Evolutionary conservation across 208 protist genomes (phyloP).

Genomic region (Leishmania martiniquensis): DNA sequence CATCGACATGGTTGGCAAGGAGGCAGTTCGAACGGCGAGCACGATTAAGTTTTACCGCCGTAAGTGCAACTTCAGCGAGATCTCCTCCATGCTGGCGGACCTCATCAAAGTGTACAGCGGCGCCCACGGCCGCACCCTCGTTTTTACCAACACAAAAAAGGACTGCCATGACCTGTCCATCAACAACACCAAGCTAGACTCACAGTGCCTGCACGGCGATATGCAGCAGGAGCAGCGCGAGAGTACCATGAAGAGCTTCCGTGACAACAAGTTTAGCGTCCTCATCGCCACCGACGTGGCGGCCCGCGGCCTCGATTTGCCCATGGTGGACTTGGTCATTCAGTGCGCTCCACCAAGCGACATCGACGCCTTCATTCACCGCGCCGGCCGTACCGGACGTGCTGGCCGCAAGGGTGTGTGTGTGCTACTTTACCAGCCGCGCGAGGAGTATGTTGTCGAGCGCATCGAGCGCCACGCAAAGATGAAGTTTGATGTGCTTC

Average conservation of each 20-base stretch:
- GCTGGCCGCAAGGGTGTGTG: conserved; percentile 92
- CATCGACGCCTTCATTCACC: conserved; percentile 97
- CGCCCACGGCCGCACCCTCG: conserved; percentile 80
- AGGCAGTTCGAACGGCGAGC: conserved; percentile 94
- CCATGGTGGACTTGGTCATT: conserved; percentile 92
- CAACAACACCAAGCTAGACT: conserved; percentile 91
- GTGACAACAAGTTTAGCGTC: conserved; percentile 92
- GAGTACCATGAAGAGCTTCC: conserved; percentile 94
- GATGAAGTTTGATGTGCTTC: conserved; percentile 91
- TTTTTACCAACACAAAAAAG: conserved; percentile 95
- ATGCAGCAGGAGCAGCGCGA: conserved; percentile 94
- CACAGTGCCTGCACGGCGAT: conserved; percentile 96
- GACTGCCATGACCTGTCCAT: conserved; percentile 91
- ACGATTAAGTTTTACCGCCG: conserved; percentile 88
- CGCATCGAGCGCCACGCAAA: conserved; percentile 91
- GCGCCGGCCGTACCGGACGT: conserved; percentile 96
- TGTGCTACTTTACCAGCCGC: conserved; percentile 85
- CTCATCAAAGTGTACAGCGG: conserved; percentile 91
- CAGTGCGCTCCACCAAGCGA: conserved; percentile 84
- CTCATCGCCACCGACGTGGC: conserved; percentile 96
- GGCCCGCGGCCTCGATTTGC: conserved; percentile 86
- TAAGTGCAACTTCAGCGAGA: conserved; percentile 92
- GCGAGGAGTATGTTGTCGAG: conserved; percentile 89
- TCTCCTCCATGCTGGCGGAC: conserved; percentile 93
- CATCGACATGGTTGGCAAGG: conserved; percentile 94